Conservation (phyloP, 1,139 yeast species). For the Taphrina deformans region DNA sequence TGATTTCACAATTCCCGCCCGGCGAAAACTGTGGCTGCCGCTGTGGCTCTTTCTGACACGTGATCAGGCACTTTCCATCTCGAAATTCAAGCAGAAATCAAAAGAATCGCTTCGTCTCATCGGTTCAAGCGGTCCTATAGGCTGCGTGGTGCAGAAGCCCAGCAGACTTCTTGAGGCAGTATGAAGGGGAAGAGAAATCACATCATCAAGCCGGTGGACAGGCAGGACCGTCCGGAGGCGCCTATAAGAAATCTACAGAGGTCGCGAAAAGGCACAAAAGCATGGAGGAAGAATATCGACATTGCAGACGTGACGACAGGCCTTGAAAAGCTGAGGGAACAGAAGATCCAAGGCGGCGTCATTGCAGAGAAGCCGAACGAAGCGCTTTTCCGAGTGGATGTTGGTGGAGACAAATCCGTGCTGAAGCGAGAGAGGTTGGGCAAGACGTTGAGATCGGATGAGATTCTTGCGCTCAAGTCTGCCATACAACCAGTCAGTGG, state of each 20-base stretch:
- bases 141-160: no score
- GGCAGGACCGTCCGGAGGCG: constrained; percentile 30
- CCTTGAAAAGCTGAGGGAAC: constrained; percentile 67
- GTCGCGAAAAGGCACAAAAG: constrained; percentile 86
- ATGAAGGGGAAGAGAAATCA: constrained; percentile 29
- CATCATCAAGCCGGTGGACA: constrained; percentile 16
- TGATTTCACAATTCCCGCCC: background rate
- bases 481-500: constrained; percentile 62
- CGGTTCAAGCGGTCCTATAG: no score
- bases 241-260: constrained; percentile 50
- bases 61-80: constrained; percentile 10
- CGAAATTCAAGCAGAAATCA: background rate
- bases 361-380: constrained; percentile 36
- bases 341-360: constrained; percentile 57
- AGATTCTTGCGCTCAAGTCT: constrained; percentile 73
- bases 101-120: background rate
- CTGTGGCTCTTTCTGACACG: background rate
- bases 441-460: constrained; percentile 60
- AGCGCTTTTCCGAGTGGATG: constrained; percentile 72
- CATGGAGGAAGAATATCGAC: constrained; percentile 96
- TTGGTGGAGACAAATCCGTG: constrained; percentile 56
- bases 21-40: background rate
- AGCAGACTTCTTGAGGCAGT: no score
- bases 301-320: constrained; percentile 72
- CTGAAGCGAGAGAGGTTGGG: constrained; percentile 48